Conservation (phyloP, 2,329 filamentous ascomycete genomes). For the Mycogone perniciosa region DNA sequence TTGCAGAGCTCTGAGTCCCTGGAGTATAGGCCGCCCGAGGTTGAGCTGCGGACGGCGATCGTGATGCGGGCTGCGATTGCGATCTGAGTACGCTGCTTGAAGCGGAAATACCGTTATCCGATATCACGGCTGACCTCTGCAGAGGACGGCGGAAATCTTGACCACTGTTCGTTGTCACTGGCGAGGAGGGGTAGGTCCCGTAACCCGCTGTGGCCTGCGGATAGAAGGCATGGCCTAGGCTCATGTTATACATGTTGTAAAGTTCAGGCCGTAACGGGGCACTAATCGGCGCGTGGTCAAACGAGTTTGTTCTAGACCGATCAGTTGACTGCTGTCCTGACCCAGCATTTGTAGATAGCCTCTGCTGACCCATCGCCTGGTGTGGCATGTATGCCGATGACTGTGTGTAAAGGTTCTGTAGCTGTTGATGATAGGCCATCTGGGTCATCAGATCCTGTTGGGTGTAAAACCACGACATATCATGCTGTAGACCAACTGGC, state of each 20-base stretch:
- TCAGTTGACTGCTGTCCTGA: slow-evolving; percentile 33
- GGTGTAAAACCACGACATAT: slow-evolving; percentile 43
- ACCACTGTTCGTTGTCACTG: slow-evolving; percentile 38
- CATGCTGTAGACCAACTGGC: slow-evolving; percentile 39
- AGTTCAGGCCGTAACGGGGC: slow-evolving; percentile 52
- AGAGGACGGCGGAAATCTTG: slow-evolving; percentile 52
- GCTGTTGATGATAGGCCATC: slow-evolving; percentile 32
- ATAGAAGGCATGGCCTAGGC: slow-evolving; percentile 40
- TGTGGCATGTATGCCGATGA: slow-evolving; percentile 30
- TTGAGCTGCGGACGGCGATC: slow-evolving; percentile 31
- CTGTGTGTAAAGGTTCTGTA: slow-evolving; percentile 31
- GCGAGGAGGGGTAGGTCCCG: slow-evolving; percentile 51
- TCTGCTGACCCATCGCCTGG: slow-evolving; percentile 30
- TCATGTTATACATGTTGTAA: slow-evolving; percentile 44
- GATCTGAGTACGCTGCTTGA: slow-evolving; percentile 54
- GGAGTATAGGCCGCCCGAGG: slow-evolving; percentile 20
- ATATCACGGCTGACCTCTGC: slow-evolving; percentile 46
- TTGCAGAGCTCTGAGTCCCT: slow-evolving; percentile 30
- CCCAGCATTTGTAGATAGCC: slow-evolving; percentile 21
- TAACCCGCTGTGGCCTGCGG: slow-evolving; percentile 38
- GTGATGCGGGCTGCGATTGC: slow-evolving; percentile 59
- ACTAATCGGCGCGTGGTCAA: slow-evolving; percentile 55
- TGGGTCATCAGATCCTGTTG: slow-evolving; percentile 36
- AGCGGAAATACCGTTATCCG: slow-evolving; percentile 40
- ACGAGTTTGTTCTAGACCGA: slow-evolving; percentile 55